These are phyloP conservation scores for Kwoniella dendrophila DNA, from an alignment of 768 basidiomycete species.

Conservation along the genomic window DNA sequence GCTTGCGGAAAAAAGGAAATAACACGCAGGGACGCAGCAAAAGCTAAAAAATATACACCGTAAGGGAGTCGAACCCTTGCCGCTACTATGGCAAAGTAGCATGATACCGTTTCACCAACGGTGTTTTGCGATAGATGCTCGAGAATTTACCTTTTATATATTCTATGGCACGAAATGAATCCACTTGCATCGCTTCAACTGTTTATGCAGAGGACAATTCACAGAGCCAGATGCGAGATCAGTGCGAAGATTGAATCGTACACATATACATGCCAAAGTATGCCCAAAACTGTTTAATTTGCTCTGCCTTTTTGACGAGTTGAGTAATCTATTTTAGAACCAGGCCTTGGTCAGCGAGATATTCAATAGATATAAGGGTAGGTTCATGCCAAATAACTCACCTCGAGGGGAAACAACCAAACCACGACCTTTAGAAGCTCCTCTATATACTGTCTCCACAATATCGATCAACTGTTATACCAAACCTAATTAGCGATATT, in stretches of 20 bases:
- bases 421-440: slow-evolving; percentile 96
- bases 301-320: slow-evolving; percentile 74
- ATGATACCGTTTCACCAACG: slow-evolving; percentile 30
- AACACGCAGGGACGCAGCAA: no score
- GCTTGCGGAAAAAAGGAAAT: no score
- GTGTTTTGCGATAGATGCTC: slow-evolving; percentile 7
- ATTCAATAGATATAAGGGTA: neutral
- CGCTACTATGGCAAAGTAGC: slow-evolving; percentile 22
- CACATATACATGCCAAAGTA: neutral
- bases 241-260: no score
- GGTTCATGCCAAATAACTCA: slow-evolving; percentile 51
- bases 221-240: no score
- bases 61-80: slow-evolving; percentile 27
- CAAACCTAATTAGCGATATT: neutral
- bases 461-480: slow-evolving; percentile 93
- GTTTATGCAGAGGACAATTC: no score
- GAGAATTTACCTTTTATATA: no score
- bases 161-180: no score
- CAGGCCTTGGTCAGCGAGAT: neutral
- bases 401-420: slow-evolving; percentile 96
- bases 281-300: neutral
- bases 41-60: slow-evolving; percentile 19
- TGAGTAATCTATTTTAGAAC: slow-evolving; percentile 71
- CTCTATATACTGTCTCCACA: slow-evolving; percentile 96
- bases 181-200: no score